Evolutionary conservation across 805 yeast genomes (phyloP).

Genomic region (Dipodascus geniculatus): DNA sequence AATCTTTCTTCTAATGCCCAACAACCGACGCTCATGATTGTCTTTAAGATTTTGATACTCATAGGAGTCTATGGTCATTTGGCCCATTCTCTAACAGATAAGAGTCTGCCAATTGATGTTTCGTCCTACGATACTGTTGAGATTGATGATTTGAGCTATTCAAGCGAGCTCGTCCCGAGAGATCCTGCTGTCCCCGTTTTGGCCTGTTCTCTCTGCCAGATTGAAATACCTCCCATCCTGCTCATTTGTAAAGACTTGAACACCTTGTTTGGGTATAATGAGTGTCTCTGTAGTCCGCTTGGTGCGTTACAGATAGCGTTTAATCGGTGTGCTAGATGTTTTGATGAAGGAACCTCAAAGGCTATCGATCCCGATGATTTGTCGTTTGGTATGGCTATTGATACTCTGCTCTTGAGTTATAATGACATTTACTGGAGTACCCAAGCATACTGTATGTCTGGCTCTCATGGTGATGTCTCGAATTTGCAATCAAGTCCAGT

Average conservation of each 20-base stretch:
- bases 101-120: too few species aligned
- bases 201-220: background rate
- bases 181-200: background rate
- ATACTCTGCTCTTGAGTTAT: background rate
- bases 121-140: too few species aligned
- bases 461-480: background rate
- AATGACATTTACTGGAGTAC: background rate
- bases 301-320: background rate
- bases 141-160: too few species aligned
- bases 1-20: too few species aligned
- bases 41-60: too few species aligned
- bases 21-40: too few species aligned
- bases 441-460: background rate
- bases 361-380: background rate
- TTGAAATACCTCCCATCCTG: background rate
- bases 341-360: background rate
- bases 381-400: background rate
- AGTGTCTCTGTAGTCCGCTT: background rate
- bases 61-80: too few species aligned
- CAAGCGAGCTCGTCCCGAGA: too few species aligned
- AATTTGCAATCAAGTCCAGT: too few species aligned
- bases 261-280: background rate
- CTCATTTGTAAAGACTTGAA: background rate
- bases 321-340: background rate
- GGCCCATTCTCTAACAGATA: too few species aligned